Percentiles rank a stretch among this genome's conserved stretches.
Evolutionary conservation across 2,329 filamentous ascomycete genomes (phyloP).

Genomic region (Pyricularia sp.): DNA sequence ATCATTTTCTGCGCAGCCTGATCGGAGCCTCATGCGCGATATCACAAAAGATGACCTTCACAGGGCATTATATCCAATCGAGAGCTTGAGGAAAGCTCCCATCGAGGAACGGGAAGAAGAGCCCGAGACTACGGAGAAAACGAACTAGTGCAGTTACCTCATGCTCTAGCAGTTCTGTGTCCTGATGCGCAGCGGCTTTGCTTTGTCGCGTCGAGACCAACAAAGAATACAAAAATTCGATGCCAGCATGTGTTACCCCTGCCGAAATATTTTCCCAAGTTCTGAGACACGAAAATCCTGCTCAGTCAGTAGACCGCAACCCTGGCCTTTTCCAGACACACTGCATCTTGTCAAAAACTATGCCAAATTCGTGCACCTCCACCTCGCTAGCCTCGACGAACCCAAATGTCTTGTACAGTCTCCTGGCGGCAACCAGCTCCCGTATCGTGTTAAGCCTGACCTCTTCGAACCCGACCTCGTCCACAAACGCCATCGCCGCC

Average conservation of each 20-base stretch:
- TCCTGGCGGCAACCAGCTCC: conserved; percentile 11
- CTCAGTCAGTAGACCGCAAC: not conserved
- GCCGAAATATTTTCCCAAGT: not conserved
- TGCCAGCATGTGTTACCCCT: not conserved
- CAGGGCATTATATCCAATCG: conserved; percentile 30
- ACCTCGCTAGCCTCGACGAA: conserved; percentile 7
- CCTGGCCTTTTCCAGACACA: not conserved
- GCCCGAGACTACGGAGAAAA: not conserved
- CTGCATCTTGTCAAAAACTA: not conserved
- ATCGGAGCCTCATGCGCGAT: conserved; percentile 16
- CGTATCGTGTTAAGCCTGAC: conserved; percentile 13
- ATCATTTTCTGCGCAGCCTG: not conserved
- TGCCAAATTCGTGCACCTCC: not conserved
- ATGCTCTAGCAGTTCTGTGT: not conserved
- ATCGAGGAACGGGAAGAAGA: conserved; percentile 14
- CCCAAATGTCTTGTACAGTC: conserved; percentile 14
- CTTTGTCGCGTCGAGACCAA: not conserved
- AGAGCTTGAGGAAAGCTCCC: conserved; percentile 33
- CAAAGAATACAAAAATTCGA: not conserved
- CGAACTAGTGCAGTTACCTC: not conserved
- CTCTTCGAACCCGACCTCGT: conserved; percentile 11
- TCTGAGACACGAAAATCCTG: not conserved
- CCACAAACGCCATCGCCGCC: conserved; percentile 15
- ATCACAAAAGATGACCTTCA: conserved; percentile 24
- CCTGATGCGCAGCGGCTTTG: not conserved